These are phyloP conservation scores for Neckera pumila DNA, from an alignment of 225 moss, liverwort and hornwort species.

Conservation along the genomic window DNA sequence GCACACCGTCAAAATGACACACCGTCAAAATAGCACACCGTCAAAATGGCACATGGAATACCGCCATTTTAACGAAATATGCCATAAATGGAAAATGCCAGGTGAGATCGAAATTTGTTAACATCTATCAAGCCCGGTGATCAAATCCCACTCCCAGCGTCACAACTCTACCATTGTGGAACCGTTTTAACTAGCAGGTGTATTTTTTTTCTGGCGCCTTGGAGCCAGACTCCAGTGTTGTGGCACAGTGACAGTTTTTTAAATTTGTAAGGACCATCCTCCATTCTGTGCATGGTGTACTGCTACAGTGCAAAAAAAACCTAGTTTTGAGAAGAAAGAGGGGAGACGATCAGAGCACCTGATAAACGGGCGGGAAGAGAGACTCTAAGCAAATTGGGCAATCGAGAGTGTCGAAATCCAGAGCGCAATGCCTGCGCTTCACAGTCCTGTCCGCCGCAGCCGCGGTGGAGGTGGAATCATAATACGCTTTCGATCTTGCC, in stretches of 20 bases:
- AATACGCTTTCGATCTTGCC: background rate
- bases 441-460: background rate
- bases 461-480: background rate
- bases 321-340: background rate
- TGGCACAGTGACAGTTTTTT: too few species aligned
- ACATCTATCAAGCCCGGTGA: background rate
- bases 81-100: too few species aligned
- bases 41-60: too few species aligned
- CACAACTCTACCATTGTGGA: background rate
- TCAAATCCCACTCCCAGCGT: background rate
- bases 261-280: too few species aligned
- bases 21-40: too few species aligned
- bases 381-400: conserved; percentile 9
- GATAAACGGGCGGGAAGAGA: background rate
- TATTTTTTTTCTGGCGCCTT: too few species aligned
- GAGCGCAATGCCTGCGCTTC: background rate
- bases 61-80: too few species aligned
- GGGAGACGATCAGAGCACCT: background rate
- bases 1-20: too few species aligned
- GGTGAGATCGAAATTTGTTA: background rate
- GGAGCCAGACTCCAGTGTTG: too few species aligned
- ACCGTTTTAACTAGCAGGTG: background rate
- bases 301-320: too few species aligned
- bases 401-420: conserved; percentile 3
- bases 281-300: too few species aligned